Percentiles rank a stretch among this genome's conserved stretches.
These are phyloP conservation scores for Pleurostoma richardsiae DNA, from an alignment of 2,329 filamentous ascomycete genomes.

Conservation along the genomic window DNA sequence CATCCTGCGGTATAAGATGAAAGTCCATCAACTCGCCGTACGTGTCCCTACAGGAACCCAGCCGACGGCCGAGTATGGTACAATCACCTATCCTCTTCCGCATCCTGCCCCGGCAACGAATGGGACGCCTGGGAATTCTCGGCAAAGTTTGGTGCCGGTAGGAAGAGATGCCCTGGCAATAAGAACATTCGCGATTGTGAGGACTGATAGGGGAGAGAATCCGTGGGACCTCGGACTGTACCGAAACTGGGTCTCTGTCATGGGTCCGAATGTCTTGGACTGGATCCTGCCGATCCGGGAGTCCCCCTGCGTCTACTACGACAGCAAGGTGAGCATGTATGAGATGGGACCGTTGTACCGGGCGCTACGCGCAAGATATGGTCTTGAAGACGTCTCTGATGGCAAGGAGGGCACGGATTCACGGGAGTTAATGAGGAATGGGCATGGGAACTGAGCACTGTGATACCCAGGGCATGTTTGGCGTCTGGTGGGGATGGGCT, in stretches of 20 bases:
- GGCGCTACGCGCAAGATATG: slow-evolving; percentile 41
- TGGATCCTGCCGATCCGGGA: slow-evolving; percentile 76
- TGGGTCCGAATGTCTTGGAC: slow-evolving; percentile 67
- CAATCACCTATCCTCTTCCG: slow-evolving; percentile 55
- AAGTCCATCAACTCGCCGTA: slow-evolving; percentile 70
- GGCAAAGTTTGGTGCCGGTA: slow-evolving; percentile 6
- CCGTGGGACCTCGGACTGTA: slow-evolving; percentile 73
- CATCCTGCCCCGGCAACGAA: slow-evolving; percentile 11
- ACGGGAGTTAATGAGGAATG: background rate
- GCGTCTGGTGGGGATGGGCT: background rate
- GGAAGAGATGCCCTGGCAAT: slow-evolving; percentile 38
- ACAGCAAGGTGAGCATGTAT: slow-evolving; percentile 62
- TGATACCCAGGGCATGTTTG: background rate
- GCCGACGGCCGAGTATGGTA: slow-evolving; percentile 35
- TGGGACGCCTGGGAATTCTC: slow-evolving; percentile 10
- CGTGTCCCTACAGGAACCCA: slow-evolving; percentile 52
- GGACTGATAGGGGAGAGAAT: slow-evolving; percentile 70
- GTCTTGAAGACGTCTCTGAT: slow-evolving; percentile 18
- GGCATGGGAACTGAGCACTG: background rate
- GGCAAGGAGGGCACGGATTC: background rate
- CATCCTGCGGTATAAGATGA: slow-evolving; percentile 55
- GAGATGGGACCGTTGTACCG: slow-evolving; percentile 58
- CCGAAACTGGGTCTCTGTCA: slow-evolving; percentile 71
- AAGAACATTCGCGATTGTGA: slow-evolving; percentile 74
- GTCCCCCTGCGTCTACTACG: slow-evolving; percentile 70